Conservation (phyloP, 768 basidiomycete species). For the Candolleomyces aberdarensis region DNA sequence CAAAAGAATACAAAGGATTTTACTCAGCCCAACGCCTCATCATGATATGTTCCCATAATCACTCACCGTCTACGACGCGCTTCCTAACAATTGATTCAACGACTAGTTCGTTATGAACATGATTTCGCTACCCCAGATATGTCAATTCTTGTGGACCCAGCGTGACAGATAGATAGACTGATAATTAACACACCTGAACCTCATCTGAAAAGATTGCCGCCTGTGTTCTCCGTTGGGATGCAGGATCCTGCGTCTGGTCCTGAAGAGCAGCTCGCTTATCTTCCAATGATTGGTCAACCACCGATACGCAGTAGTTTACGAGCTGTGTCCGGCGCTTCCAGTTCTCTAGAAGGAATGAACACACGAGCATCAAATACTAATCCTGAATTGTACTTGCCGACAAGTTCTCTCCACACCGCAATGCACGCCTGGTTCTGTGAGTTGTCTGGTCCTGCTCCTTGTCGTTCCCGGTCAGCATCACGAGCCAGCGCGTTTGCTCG, state of each 20-base stretch:
- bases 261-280: slow-evolving; percentile 51
- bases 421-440: slow-evolving; percentile 74
- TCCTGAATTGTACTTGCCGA: slow-evolving; percentile 46
- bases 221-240: slow-evolving; percentile 47
- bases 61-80: slow-evolving; percentile 68
- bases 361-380: slow-evolving; percentile 14
- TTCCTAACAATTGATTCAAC: slow-evolving; percentile 71
- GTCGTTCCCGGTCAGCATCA: slow-evolving; percentile 58
- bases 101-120: slow-evolving; percentile 70
- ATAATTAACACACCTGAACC: slow-evolving; percentile 54
- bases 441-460: slow-evolving; percentile 41
- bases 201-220: slow-evolving; percentile 61
- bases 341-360: slow-evolving; percentile 37
- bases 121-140: slow-evolving; percentile 49
- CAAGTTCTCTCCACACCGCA: slow-evolving; percentile 73
- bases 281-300: slow-evolving; percentile 61
- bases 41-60: background rate
- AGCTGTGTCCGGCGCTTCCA: slow-evolving; percentile 76
- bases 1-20: background rate
- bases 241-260: slow-evolving; percentile 39
- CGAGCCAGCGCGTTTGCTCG: slow-evolving; percentile 73
- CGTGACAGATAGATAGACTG: background rate
- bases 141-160: background rate
- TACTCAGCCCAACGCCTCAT: background rate
- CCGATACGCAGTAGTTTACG: slow-evolving; percentile 70